Percentiles rank a stretch among this genome's conserved stretches.
Conservation (phyloP, 1,284 basidiomycete genomes). For the Trichosporon ovoides region DNA sequence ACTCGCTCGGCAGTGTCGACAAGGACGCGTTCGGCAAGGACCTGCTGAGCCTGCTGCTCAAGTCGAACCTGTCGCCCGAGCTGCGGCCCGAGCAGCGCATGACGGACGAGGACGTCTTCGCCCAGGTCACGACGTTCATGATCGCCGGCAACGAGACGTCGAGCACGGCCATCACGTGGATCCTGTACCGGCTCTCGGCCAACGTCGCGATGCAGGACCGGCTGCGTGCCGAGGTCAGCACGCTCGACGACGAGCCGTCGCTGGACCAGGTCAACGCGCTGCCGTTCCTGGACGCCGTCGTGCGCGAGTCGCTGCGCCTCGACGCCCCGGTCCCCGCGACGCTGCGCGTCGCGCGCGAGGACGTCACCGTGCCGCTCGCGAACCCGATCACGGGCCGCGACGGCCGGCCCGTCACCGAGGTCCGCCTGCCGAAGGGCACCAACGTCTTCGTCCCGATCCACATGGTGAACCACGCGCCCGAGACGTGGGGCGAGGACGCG, state of each 20-base stretch:
- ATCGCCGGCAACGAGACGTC: conserved; percentile 69
- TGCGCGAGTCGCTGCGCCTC: conserved; percentile 63
- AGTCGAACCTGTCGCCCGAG: conserved; percentile 58
- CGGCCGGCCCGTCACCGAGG: conserved; percentile 43
- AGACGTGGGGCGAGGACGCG: conserved; percentile 67
- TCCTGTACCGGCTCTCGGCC: conserved; percentile 61
- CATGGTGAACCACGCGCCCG: conserved; percentile 58
- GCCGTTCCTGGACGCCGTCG: conserved; percentile 59
- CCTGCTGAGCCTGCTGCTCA: conserved; percentile 54
- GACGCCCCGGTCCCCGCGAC: conserved; percentile 63
- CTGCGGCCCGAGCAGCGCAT: conserved; percentile 56
- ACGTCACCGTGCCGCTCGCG: conserved; percentile 59
- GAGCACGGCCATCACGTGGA: conserved; percentile 66
- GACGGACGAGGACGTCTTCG: conserved; percentile 62
- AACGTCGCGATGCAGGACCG: conserved; percentile 55
- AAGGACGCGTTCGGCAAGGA: conserved; percentile 48
- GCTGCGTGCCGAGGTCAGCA: conserved; percentile 53
- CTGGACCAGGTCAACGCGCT: conserved; percentile 47
- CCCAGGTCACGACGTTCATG: conserved; percentile 68
- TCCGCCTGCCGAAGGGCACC: conserved; percentile 38
- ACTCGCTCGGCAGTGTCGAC: conserved; percentile 36
- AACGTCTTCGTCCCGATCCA: conserved; percentile 44
- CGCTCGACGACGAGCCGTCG: conserved; percentile 40
- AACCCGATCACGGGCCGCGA: conserved; percentile 45
- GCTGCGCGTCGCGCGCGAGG: conserved; percentile 57